Base-by-base conservation (phyloP, 768 basidiomycete species). In the Neoboletus subvelutipes region DNA sequence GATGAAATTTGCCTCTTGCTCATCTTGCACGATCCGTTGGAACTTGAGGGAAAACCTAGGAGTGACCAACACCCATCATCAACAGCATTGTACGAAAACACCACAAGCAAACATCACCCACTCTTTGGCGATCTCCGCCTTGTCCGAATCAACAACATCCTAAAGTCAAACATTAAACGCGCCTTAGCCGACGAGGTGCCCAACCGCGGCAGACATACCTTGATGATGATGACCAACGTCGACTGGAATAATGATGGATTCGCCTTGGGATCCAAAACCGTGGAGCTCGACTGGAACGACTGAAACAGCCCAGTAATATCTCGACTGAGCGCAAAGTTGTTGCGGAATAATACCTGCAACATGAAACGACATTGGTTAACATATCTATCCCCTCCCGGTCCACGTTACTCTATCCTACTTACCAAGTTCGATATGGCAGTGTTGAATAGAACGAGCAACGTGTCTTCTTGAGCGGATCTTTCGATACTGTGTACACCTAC, bases 131-230 rank as follows among this genome's bases (percentile, higher is more conserved):
- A 87, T 85, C 51, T 86, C 84, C 2, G 60, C 68, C 64, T 78
- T 82, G 68, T 86, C 85, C 0, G 81, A 78, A 52, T 86, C 85
- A 1, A 84, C 78, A 15, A 86, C 84, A 48, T 87, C 85, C 84
- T 86, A 54, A 3, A 18, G n/a, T 50, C 15, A 17, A n/a, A 33
- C 7, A 17, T 31, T 15, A 15, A 17, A 22, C 0, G 15, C 4
- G 24, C 36, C 8, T 67, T 3, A 57, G 4, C 1, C 4, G 9
- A 34, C 1, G 26, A 10, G 8, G 17, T 5, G 10, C 0, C 31
- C 20, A 42, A 43, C 29, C n/a, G 1, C 1, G 1, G 5, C 0
- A 31, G 1, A 51, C 45, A 2, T 22, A 78, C 84, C 76, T 86
- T 87, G 68, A 86, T 85, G 43, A 86, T 84, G 59, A 86, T 84